A percentile compares a stretch with the other conserved stretches of the same genome.
Evolutionary conservation across 768 basidiomycete species (phyloP).

Genomic region (Sistotremastrum suecicum): DNA sequence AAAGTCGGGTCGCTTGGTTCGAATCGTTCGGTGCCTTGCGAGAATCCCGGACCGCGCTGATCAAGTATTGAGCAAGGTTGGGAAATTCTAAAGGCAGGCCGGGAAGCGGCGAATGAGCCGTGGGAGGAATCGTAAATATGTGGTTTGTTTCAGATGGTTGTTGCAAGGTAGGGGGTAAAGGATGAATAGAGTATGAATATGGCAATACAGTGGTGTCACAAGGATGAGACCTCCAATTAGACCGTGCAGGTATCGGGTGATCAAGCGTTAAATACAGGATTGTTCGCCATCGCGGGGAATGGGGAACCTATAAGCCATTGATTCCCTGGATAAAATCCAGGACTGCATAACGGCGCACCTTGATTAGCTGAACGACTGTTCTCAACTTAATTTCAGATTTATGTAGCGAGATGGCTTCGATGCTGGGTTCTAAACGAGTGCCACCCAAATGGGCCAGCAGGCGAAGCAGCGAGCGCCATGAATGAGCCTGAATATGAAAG

Average conservation of each 20-base stretch:
- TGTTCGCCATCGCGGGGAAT: conserved; percentile 53
- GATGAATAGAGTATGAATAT: conserved; percentile 53
- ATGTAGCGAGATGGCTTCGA: conserved; percentile 46
- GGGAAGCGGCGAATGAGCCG: conserved; percentile 45
- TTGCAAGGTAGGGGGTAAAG: conserved; percentile 38
- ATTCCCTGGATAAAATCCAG: background rate
- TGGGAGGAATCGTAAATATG: conserved; percentile 33
- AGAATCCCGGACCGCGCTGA: conserved; percentile 56
- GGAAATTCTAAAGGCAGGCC: conserved; percentile 64
- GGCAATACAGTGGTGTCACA: conserved; percentile 55
- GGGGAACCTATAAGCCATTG: conserved; percentile 36
- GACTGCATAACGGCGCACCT: conserved; percentile 27
- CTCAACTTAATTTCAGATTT: conserved; percentile 47
- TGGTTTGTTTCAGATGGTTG: conserved; percentile 20
- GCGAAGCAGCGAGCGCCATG: conserved; percentile 61
- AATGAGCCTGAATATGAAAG: conserved; percentile 59
- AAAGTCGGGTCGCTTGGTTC: conserved; percentile 48
- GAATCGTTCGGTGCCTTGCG: conserved; percentile 46
- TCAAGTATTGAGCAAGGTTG: conserved; percentile 60
- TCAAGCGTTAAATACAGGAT: conserved; percentile 71
- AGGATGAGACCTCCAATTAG: background rate
- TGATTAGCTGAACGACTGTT: conserved; percentile 67
- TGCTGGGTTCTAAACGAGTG: conserved; percentile 54
- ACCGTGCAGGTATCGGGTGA: conserved; percentile 36
- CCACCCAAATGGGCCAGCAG: conserved; percentile 61